These are phyloP conservation scores for Cucurbita argyrosperma DNA, from an alignment of 306 rosid genomes.

Conservation along the genomic window DNA sequence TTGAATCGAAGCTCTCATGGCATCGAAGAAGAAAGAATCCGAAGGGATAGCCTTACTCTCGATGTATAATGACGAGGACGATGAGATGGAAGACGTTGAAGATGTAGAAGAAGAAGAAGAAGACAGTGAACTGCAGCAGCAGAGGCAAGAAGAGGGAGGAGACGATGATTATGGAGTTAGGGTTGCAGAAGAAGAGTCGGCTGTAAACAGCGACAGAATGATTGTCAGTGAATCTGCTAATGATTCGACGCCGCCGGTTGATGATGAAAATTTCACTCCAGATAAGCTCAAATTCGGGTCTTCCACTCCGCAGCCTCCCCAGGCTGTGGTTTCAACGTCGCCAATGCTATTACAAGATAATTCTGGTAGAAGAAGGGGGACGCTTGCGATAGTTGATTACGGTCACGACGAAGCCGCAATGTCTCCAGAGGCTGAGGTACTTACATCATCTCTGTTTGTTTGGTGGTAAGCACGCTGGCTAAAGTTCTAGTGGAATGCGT, in stretches of 20 bases:
- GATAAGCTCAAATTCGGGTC: constrained; percentile 26
- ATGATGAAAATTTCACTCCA: constrained; percentile 15
- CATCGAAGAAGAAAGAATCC: constrained; percentile 52
- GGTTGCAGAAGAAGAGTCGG: constrained; percentile 29
- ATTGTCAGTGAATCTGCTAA: constrained; percentile 20
- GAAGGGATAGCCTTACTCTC: constrained; percentile 71
- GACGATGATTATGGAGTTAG: constrained; percentile 21
- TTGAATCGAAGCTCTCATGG: constrained; percentile 20
- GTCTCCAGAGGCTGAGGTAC: constrained; percentile 95
- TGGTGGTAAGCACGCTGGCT: neutral
- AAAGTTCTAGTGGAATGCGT: neutral
- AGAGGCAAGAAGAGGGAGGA: constrained; percentile 20
- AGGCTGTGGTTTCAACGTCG: constrained; percentile 17
- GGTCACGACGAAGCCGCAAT: constrained; percentile 88
- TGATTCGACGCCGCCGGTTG: constrained; percentile 14
- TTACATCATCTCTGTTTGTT: neutral
- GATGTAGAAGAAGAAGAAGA: constrained; percentile 3
- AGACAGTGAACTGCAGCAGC: constrained; percentile 32
- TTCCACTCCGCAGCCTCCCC: constrained; percentile 23
- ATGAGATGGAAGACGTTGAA: constrained; percentile 47
- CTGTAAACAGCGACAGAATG: constrained; percentile 15
- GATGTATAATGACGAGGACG: constrained; percentile 64
- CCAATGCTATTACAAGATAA: constrained; percentile 18
- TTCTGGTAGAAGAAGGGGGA: constrained; percentile 27
- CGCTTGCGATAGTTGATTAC: constrained; percentile 73